Percentiles rank a stretch among this genome's conserved stretches.
These are phyloP conservation scores for Narthecium ossifragum DNA, from an alignment of 106 monocot species.

Conservation along the genomic window DNA sequence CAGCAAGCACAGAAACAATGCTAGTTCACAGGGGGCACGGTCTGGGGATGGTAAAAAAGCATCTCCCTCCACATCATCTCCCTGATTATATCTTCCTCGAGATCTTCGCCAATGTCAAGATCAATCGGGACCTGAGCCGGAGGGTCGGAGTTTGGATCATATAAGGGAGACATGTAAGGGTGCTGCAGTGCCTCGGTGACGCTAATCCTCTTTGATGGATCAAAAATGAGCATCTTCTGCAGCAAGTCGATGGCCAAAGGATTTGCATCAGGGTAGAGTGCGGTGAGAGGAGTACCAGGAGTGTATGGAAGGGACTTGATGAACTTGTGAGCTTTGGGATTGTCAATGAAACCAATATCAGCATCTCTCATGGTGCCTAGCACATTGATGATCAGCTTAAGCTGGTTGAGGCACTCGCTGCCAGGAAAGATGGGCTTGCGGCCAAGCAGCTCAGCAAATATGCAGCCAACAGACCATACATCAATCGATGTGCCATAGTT, in stretches of 20 bases:
- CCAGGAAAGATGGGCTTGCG: slow-evolving; percentile 87
- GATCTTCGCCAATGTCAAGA: slow-evolving; percentile 69
- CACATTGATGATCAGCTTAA: slow-evolving; percentile 79
- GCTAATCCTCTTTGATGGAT: slow-evolving; percentile 70
- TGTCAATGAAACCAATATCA: slow-evolving; percentile 76
- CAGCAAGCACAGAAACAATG: not conserved
- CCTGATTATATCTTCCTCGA: slow-evolving; percentile 53
- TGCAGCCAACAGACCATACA: slow-evolving; percentile 93
- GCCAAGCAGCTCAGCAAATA: slow-evolving; percentile 83
- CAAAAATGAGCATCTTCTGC: slow-evolving; percentile 73
- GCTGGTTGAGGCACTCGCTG: slow-evolving; percentile 75
- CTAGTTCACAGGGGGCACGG: slow-evolving; percentile 9
- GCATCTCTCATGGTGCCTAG: slow-evolving; percentile 65
- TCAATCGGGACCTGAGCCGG: slow-evolving; percentile 55
- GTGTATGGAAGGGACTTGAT: slow-evolving; percentile 68
- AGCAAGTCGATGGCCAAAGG: slow-evolving; percentile 74
- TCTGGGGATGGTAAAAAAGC: slow-evolving; percentile 70
- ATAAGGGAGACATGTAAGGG: slow-evolving; percentile 69
- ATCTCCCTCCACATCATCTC: slow-evolving; percentile 85
- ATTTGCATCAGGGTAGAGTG: slow-evolving; percentile 51
- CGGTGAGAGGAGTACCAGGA: slow-evolving; percentile 40
- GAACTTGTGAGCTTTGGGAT: slow-evolving; percentile 61
- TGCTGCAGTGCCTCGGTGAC: slow-evolving; percentile 69
- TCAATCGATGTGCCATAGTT: slow-evolving; percentile 88
- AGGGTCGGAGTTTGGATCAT: slow-evolving; percentile 53